phyloP scores from a whole-genome alignment of 805 yeast species.

The Sugiyamaella boreocaroliniensis region DNA sequence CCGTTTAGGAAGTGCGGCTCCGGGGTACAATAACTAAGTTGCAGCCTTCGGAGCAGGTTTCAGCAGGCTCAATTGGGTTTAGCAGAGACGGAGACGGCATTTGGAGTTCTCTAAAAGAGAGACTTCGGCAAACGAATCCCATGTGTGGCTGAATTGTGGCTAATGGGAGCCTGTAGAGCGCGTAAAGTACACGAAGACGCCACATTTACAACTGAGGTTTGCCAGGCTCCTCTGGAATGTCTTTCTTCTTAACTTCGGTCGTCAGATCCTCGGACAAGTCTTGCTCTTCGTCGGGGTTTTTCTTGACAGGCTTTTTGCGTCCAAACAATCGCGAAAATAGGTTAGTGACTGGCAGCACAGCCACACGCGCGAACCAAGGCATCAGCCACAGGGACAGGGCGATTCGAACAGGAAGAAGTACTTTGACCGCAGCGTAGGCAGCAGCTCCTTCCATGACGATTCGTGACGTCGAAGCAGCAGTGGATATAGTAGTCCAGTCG shows the following conservation, averaged over 20 bases:
- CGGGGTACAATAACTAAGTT: not conserved
- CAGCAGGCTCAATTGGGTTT: not conserved
- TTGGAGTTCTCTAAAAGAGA: too few species aligned
- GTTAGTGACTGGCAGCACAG: slow-evolving; percentile 41
- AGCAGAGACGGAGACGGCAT: too few species aligned
- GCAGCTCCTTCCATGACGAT: slow-evolving; percentile 66
- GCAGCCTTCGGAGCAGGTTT: too few species aligned
- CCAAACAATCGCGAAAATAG: slow-evolving; percentile 1
- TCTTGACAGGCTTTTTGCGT: slow-evolving; percentile 8
- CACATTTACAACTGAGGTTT: not conserved
- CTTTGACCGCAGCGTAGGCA: slow-evolving; percentile 63
- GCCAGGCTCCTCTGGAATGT: slow-evolving; percentile 1
- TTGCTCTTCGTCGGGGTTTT: not conserved
- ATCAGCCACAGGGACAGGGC: slow-evolving; percentile 45
- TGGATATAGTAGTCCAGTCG: slow-evolving; percentile 27
- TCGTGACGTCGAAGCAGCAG: slow-evolving; percentile 46
- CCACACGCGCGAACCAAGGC: slow-evolving; percentile 51
- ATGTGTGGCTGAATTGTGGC: too few species aligned
- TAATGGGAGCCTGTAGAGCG: too few species aligned
- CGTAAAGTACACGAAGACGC: too few species aligned
- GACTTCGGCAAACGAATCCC: too few species aligned
- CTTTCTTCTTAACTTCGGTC: not conserved
- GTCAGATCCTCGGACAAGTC: not conserved
- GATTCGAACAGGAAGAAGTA: slow-evolving; percentile 48
- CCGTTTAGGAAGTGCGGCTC: not conserved